Base-by-base conservation (phyloP, 805 yeast genomes). In the Tetrapisispora pingtungensis region DNA sequence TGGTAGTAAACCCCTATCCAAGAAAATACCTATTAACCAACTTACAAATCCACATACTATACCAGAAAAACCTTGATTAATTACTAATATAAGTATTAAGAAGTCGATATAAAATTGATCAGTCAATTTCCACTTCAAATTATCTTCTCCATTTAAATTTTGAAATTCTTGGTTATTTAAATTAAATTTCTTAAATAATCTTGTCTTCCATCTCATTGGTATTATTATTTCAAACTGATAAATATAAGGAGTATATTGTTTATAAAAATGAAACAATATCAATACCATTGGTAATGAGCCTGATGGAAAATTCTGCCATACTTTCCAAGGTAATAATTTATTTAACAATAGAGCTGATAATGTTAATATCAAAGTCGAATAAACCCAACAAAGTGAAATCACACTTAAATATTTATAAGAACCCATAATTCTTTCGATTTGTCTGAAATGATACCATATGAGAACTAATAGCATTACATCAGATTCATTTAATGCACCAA, bases 381-480 rank as follows among this genome's bases (percentile, higher is more conserved):
- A 80, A 1, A 71, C 14, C 22, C 68, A 68, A 32, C 73, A 62
- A 34, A 77, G 51, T 1, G 68, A 44, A 2, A 79, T 55, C 14
- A 75, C 53, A 32, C 77, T 70, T 10, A 75, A 50, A 50, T 77
- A 76, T 51, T 75, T 77, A 39, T 71, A 59, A 12, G 80, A 70
- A 1, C 85, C 85, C 54, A 71, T 71, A 40, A 74, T 59, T 41
- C 85, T 57, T 59, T 80, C 87, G 42, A 80, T 49, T 34, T 69
- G 71, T 56, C 80, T 76, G 52, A 72, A 71, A 41, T 73, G 73
- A 46, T 75, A 68, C 69, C 70, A 66, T 10, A 76, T 57, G 33
- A 80, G 53, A 13, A 74, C 57, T 10, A 71, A 55, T 2, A 70
- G 55, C 3, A 77, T 50, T 46, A 71, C 75, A 58, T 80, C 84